Percentiles rank a stretch among this genome's conserved stretches.
phyloP scores from a whole-genome alignment of 179 eudicot species.

The Vitellaria paradoxa region DNA sequence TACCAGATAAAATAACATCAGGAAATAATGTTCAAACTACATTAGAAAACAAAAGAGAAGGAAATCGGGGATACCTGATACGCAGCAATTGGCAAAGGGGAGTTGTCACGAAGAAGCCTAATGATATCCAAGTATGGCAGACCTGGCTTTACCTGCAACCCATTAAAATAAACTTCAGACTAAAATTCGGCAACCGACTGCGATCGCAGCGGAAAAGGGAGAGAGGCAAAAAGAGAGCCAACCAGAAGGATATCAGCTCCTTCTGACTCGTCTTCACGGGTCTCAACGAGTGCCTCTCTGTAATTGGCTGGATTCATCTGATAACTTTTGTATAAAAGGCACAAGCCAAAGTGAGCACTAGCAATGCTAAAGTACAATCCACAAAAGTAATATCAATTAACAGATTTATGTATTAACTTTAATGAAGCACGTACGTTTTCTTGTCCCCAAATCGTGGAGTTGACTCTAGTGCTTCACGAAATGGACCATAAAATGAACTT shows the following conservation, averaged over 20 bases:
- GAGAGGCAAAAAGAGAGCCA: conserved; percentile 17
- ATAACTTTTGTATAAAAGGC: conserved; percentile 44
- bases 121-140: conserved; percentile 91
- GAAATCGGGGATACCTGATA: conserved; percentile 63
- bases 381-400: background rate
- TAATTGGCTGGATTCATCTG: conserved; percentile 99
- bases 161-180: background rate
- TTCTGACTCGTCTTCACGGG: conserved; percentile 85
- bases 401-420: background rate
- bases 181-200: no score
- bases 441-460: conserved; percentile 98
- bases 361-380: background rate
- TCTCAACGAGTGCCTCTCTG: conserved; percentile 86
- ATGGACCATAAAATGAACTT: conserved; percentile 97
- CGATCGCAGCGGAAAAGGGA: background rate
- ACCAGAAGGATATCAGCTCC: conserved; percentile 99
- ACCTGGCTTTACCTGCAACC: conserved; percentile 83
- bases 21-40: no score
- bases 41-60: no score
- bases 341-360: conserved; percentile 9
- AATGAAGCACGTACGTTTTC: conserved; percentile 64
- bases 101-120: conserved; percentile 78
- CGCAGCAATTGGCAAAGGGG: conserved; percentile 92
- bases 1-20: no score
- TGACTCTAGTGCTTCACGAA: conserved; percentile 96